Percentiles rank a stretch among this genome's conserved stretches.
phyloP scores from a whole-genome alignment of 306 rosid species.

The Cicer pinnatifidum region DNA sequence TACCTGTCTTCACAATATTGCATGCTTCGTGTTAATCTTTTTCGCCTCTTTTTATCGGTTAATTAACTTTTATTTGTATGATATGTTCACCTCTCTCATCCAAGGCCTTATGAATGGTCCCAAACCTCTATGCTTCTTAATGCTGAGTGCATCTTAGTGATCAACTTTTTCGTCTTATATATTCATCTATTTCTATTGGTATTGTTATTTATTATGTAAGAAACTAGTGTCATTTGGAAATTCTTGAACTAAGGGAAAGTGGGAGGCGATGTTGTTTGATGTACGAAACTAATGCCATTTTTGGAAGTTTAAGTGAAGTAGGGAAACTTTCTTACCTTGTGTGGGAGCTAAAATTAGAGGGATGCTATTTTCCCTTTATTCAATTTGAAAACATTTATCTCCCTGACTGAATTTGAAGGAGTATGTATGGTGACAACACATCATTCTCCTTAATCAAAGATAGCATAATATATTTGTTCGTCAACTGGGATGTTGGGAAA shows the following conservation, averaged over 20 bases:
- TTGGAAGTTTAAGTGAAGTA: constrained; percentile 18
- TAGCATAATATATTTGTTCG: constrained; percentile 4
- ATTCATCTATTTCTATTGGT: constrained; percentile 6
- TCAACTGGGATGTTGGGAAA: constrained; percentile 15
- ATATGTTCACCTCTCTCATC: constrained; percentile 20
- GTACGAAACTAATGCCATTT: background rate
- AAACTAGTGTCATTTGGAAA: constrained; percentile 20
- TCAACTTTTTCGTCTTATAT: background rate
- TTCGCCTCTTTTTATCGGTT: constrained; percentile 8
- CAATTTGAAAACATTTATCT: background rate
- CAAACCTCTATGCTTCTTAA: constrained; percentile 19
- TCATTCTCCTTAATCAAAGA: constrained; percentile 8
- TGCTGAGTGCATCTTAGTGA: constrained; percentile 3
- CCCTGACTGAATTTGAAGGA: background rate
- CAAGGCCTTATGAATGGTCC: background rate
- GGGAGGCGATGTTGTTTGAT: constrained; percentile 7
- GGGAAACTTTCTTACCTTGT: constrained; percentile 20
- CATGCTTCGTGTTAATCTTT: constrained; percentile 15
- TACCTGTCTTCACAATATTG: constrained; percentile 32
- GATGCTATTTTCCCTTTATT: constrained; percentile 33
- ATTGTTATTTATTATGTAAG: constrained; percentile 17
- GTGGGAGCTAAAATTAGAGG: constrained; percentile 17
- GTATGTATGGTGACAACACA: background rate
- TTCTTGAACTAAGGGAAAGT: constrained; percentile 20
- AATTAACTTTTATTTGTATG: constrained; percentile 21